Evolutionary conservation across 352 stramenopile genomes (phyloP), one percentile per base, ranked within the genome.

Genomic region (Phytophthora ramorum): DNA sequence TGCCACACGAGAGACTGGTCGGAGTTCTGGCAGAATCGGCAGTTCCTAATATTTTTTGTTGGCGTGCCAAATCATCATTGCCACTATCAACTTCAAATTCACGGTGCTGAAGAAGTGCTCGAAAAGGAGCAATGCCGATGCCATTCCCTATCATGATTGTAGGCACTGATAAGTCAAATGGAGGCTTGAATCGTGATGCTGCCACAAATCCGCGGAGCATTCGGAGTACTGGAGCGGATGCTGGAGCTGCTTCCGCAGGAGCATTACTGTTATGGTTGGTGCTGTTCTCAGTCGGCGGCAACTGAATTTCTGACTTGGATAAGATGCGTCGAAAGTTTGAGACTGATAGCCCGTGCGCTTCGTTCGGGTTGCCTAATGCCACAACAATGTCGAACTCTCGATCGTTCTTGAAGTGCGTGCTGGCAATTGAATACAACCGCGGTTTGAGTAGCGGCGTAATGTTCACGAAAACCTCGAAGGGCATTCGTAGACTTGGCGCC

Each of bases 371-470:
- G 7, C 97, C 87, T 14, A 99, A 65, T n/a, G 91, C 79, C 12
- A 98, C 87, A 0, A 91, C 97, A 47, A 98, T 72, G 44, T 98
- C 90, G 32, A 98, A 85, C 4, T 76, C 71, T 2, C 76, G 80
- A 4, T 92, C 83, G 71, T 24, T 89, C 63, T 43, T 62, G 63
- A 13, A 81, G 74, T n/a, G 48, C 10, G 90, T 98, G 1, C 90
- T 98, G 1, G 91, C 87, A 58, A 99, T 98, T 1, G 95, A 98
- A 72, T 98, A 99, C 49, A 95, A 90, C 1, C 96, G 81, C 8
- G 96, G 93, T 58, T 97, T 88, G 26, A 98, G 80, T 20, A 85
- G 68, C 13, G 92, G 91, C 30, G 86, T 80, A 22, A 98, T 63
- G 54, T 94, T 83, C 45, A 85, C 75, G 16, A 99, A 81, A 20